Evolutionary conservation across 2,329 filamentous ascomycete species (phyloP).

Genomic region (Ophiocordyceps polyrhachis-furcata): DNA sequence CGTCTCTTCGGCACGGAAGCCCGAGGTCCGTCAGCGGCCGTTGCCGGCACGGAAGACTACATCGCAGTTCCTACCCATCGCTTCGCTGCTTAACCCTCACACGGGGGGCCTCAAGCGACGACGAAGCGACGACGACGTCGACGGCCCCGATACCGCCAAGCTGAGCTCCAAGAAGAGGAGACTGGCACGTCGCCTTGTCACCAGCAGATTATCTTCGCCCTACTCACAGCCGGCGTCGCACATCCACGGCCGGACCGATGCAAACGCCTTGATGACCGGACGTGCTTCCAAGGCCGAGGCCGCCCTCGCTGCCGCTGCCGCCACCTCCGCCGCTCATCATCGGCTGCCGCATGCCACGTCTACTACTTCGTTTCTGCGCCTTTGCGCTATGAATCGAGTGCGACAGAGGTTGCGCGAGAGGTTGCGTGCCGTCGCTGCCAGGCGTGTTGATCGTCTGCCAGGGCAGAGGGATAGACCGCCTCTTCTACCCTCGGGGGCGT

Average conservation of each 20-base stretch:
- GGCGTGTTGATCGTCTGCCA: background rate
- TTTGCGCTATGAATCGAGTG: slow-evolving; percentile 45
- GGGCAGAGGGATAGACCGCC: background rate
- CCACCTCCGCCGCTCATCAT: slow-evolving; percentile 7
- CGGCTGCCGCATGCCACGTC: slow-evolving; percentile 25
- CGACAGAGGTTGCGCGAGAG: slow-evolving; percentile 19
- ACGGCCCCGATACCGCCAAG: slow-evolving; percentile 32
- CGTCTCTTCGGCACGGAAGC: background rate
- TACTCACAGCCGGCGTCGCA: slow-evolving; percentile 53
- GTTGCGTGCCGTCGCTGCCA: background rate
- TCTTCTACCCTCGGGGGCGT: background rate
- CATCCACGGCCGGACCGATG: slow-evolving; percentile 33
- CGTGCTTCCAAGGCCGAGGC: slow-evolving; percentile 14
- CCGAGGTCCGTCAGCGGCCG: background rate
- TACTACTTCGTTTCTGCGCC: slow-evolving; percentile 36
- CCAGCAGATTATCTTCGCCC: slow-evolving; percentile 49
- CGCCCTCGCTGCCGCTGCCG: slow-evolving; percentile 7
- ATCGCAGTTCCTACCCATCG: slow-evolving; percentile 2
- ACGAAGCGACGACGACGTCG: slow-evolving; percentile 37
- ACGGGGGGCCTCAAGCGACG: slow-evolving; percentile 25
- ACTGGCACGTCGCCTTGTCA: slow-evolving; percentile 43
- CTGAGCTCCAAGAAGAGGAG: slow-evolving; percentile 47
- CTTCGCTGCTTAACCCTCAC: slow-evolving; percentile 3
- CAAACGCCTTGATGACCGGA: slow-evolving; percentile 13
- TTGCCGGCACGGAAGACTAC: background rate